phyloP scores from a whole-genome alignment of 2,329 filamentous ascomycete genomes.

The Berkeleyomyces basicola region DNA sequence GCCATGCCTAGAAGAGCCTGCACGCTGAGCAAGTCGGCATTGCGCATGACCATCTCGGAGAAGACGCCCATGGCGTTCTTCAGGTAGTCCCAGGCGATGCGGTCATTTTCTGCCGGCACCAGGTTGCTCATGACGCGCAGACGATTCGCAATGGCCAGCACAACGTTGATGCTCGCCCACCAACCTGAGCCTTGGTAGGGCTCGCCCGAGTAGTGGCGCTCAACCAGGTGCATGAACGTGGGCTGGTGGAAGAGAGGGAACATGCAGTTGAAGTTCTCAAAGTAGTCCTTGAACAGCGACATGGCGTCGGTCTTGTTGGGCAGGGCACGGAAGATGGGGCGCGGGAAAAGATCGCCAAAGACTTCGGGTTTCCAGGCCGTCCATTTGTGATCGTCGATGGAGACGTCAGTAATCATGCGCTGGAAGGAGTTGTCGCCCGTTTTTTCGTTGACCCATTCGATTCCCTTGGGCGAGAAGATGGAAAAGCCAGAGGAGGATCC shows the following conservation, averaged over 20 bases:
- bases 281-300: conserved; percentile 81
- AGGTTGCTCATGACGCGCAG: conserved; percentile 91
- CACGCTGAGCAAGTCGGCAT: conserved; percentile 86
- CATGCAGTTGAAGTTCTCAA: conserved; percentile 98
- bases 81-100: conserved; percentile 86
- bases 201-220: conserved; percentile 80
- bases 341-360: conserved; percentile 79
- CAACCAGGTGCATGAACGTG: conserved; percentile 94
- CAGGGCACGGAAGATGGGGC: conserved; percentile 66
- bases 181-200: conserved; percentile 91
- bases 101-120: conserved; percentile 77
- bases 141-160: conserved; percentile 80
- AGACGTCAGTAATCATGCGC: conserved; percentile 83
- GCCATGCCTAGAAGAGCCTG: conserved; percentile 89
- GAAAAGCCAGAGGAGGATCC: conserved; percentile 95
- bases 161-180: conserved; percentile 96
- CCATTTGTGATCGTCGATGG: conserved; percentile 87
- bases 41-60: conserved; percentile 84
- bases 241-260: conserved; percentile 95
- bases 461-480: conserved; percentile 95
- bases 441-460: conserved; percentile 96
- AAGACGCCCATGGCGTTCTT: conserved; percentile 95
- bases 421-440: conserved; percentile 93
- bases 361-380: conserved; percentile 97
- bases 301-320: conserved; percentile 77